Percentiles rank a stretch among this genome's conserved stretches.
phyloP scores from a whole-genome alignment of 2,329 filamentous ascomycete genomes.

The Corniculantispora saksenae region DNA sequence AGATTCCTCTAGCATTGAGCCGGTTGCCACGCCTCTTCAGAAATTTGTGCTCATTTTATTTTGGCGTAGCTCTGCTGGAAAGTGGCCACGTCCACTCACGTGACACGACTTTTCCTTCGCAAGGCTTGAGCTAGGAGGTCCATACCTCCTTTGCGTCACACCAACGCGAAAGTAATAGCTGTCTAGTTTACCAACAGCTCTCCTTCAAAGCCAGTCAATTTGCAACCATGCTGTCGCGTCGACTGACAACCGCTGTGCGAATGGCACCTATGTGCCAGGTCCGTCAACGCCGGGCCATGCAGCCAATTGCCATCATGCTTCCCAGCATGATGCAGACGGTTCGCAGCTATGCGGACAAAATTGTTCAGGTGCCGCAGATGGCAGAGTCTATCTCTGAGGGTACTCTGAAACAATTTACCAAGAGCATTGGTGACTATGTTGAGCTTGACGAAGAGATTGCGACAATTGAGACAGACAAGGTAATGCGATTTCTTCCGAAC shows the following conservation, averaged over 20 bases:
- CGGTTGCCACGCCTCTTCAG: neutral
- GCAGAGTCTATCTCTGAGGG: constrained; percentile 98
- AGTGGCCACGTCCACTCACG: neutral
- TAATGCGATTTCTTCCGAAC: constrained; percentile 37
- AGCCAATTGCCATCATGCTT: constrained; percentile 43
- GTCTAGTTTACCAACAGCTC: neutral
- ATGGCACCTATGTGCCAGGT: constrained; percentile 45
- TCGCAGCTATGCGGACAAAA: constrained; percentile 71
- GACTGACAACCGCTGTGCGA: constrained; percentile 44
- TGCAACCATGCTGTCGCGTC: constrained; percentile 45
- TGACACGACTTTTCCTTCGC: constrained; percentile 6
- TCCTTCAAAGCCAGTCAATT: neutral
- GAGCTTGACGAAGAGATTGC: constrained; percentile 97
- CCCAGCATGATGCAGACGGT: constrained; percentile 56
- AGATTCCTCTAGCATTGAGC: neutral
- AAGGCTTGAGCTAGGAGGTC: neutral
- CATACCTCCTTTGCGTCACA: constrained; percentile 12
- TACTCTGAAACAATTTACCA: constrained; percentile 92
- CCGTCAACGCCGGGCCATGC: constrained; percentile 28
- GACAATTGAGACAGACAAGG: constrained; percentile 99
- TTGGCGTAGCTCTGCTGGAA: neutral
- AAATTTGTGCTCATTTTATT: neutral
- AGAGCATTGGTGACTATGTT: constrained; percentile 88
- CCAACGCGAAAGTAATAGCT: neutral
- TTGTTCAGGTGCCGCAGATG: constrained; percentile 96